Conservation (phyloP, 2,329 filamentous ascomycete genomes). For the Orbilia ellipsospora region DNA sequence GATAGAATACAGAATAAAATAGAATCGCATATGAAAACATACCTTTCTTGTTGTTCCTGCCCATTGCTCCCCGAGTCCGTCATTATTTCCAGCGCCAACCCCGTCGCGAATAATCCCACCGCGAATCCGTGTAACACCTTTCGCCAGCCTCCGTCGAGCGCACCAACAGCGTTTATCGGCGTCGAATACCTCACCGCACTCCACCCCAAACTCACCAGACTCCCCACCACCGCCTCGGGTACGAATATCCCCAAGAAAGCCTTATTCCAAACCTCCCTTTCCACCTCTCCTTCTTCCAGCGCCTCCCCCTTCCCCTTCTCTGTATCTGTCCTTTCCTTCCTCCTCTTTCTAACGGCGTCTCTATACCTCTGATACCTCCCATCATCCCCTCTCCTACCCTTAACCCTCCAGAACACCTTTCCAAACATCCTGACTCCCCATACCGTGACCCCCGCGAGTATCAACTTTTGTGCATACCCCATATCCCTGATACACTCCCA, state of each 20-base stretch:
- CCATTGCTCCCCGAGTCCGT: constrained; percentile 66
- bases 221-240: constrained; percentile 70
- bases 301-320: background rate
- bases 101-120: constrained; percentile 69
- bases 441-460: constrained; percentile 69
- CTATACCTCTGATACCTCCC: constrained; percentile 68
- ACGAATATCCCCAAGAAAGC: constrained; percentile 69
- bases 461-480: constrained; percentile 68
- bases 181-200: constrained; percentile 64
- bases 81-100: constrained; percentile 69
- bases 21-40: no score
- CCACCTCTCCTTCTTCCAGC: constrained; percentile 60
- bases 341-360: constrained; percentile 54
- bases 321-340: background rate
- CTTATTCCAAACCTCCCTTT: constrained; percentile 69
- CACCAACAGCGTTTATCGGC: constrained; percentile 61
- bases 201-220: constrained; percentile 70
- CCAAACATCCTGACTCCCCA: constrained; percentile 71
- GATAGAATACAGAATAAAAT: background rate
- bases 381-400: constrained; percentile 69
- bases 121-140: constrained; percentile 62
- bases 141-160: constrained; percentile 56
- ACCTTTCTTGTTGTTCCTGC: constrained; percentile 61
- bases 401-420: constrained; percentile 66
- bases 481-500: constrained; percentile 65